Evolutionary conservation across 805 yeast genomes (phyloP).

Genomic region (Ogataea dorogensis): DNA sequence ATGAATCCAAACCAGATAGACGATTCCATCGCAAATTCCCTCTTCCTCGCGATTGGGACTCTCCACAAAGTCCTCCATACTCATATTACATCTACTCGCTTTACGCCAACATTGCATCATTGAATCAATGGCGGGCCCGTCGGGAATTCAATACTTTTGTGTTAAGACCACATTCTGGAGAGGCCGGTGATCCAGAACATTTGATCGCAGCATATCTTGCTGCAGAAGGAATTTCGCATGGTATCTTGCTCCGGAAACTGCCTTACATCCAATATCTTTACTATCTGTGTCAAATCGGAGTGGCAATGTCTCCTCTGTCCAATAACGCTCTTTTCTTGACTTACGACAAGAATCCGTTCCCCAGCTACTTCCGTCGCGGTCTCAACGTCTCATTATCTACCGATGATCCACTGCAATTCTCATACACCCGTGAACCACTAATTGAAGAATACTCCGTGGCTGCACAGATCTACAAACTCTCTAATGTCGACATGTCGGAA

Average conservation of each 20-base stretch:
- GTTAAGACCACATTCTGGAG: conserved; percentile 98
- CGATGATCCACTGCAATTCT: conserved; percentile 96
- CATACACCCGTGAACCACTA: conserved; percentile 94
- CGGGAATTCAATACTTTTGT: conserved; percentile 86
- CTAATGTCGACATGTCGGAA: conserved; percentile 97
- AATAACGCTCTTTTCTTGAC: conserved; percentile 94
- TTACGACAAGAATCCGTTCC: conserved; percentile 96
- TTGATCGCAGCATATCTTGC: conserved; percentile 84
- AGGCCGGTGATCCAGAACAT: conserved; percentile 99
- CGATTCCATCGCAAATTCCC: conserved; percentile 82
- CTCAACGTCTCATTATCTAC: conserved; percentile 92
- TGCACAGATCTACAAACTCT: conserved; percentile 92
- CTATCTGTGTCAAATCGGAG: conserved; percentile 91
- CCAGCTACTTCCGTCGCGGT: conserved; percentile 86
- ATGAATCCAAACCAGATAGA: conserved; percentile 89
- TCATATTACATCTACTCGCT: conserved; percentile 90
- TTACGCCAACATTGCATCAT: conserved; percentile 79
- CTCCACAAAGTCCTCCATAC: conserved; percentile 88
- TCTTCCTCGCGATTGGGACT: conserved; percentile 79
- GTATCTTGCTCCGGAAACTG: conserved; percentile 86
- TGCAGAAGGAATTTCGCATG: conserved; percentile 93
- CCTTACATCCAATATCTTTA: conserved; percentile 93
- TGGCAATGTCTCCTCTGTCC: conserved; percentile 98
- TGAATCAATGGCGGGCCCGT: conserved; percentile 77
- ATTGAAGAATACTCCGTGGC: conserved; percentile 98